Conservation (phyloP, 257 asterid genomes). For the Salvia splendens region DNA sequence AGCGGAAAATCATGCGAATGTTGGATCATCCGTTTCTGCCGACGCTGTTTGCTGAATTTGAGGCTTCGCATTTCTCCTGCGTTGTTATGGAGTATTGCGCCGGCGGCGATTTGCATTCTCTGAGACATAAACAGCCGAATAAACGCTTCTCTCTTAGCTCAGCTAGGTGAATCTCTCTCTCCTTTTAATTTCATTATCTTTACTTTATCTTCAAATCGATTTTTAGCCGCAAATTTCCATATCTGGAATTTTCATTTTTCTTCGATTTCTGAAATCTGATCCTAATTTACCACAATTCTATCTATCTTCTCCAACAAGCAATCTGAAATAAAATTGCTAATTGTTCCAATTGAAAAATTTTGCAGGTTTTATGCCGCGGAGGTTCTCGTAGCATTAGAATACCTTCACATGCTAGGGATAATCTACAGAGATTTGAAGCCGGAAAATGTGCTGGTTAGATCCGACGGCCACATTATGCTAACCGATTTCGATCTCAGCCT, state of each 20-base stretch:
- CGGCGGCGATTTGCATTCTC: slow-evolving; percentile 88
- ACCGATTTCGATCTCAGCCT: slow-evolving; percentile 86
- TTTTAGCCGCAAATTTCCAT: slow-evolving; percentile 35
- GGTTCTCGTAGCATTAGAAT: slow-evolving; percentile 86
- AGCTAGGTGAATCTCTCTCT: slow-evolving; percentile 49
- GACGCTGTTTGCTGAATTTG: slow-evolving; percentile 69
- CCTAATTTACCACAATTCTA: slow-evolving; percentile 35
- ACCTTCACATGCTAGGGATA: slow-evolving; percentile 89
- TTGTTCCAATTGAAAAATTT: neutral
- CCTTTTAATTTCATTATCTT: slow-evolving; percentile 12
- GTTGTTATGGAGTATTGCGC: slow-evolving; percentile 84
- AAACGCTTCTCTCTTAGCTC: slow-evolving; percentile 72
- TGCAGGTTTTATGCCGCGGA: slow-evolving; percentile 88
- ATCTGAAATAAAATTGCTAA: slow-evolving; percentile 11
- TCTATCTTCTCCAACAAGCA: slow-evolving; percentile 40
- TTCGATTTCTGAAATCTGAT: slow-evolving; percentile 30
- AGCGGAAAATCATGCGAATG: slow-evolving; percentile 68
- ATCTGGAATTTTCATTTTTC: slow-evolving; percentile 32
- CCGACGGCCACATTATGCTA: slow-evolving; percentile 93
- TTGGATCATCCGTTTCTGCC: slow-evolving; percentile 87
- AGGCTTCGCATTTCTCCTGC: slow-evolving; percentile 73
- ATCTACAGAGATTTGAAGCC: slow-evolving; percentile 89
- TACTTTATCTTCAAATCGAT: neutral
- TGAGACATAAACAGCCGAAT: slow-evolving; percentile 68
- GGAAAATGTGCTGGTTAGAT: slow-evolving; percentile 85